These are phyloP conservation scores for Fusarium sp. DNA, from an alignment of 2,329 filamentous ascomycete genomes.

Conservation along the genomic window DNA sequence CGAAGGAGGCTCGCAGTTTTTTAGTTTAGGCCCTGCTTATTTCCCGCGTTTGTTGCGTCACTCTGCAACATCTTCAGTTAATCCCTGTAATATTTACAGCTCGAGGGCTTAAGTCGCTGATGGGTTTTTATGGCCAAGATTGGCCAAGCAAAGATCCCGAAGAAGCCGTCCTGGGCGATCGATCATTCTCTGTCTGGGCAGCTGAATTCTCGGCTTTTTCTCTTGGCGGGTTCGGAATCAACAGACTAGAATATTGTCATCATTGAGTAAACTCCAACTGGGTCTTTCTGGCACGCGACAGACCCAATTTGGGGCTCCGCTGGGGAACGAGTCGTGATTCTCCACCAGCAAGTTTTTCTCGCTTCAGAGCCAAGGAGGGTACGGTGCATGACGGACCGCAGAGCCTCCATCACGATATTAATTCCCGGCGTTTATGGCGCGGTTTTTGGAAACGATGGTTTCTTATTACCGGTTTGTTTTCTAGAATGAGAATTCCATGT, in stretches of 20 bases:
- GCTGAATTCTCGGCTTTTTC: not conserved
- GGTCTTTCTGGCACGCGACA: not conserved
- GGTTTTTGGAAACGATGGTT: not conserved
- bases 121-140: not conserved
- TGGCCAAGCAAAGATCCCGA: slow-evolving; percentile 2
- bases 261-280: too few species aligned
- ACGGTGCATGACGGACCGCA: not conserved
- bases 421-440: not conserved
- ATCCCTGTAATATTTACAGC: not conserved
- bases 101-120: not conserved
- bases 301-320: not conserved
- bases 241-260: not conserved
- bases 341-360: not conserved
- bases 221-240: not conserved
- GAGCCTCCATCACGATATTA: slow-evolving; percentile 16
- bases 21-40: slow-evolving; percentile 12
- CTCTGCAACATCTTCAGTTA: not conserved
- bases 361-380: not conserved
- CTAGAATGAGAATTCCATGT: not conserved
- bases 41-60: slow-evolving; percentile 17
- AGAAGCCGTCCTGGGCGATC: slow-evolving; percentile 13
- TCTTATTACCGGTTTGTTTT: not conserved
- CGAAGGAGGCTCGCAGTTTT: not conserved
- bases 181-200: not conserved
- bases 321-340: not conserved